phyloP scores from a whole-genome alignment of 441 rosid species.

The Adansonia gregorii region DNA sequence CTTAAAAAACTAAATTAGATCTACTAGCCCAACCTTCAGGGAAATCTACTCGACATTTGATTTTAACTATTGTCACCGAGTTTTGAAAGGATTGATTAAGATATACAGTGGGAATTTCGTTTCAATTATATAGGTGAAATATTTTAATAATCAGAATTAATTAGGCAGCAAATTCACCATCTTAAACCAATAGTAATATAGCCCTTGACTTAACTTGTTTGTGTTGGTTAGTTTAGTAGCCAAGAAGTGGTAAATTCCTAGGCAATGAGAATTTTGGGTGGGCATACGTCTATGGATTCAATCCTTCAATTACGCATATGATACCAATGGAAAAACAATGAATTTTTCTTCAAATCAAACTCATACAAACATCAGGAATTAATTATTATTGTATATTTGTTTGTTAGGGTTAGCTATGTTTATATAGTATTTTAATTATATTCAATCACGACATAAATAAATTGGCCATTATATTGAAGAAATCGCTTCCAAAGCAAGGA shows the following conservation, averaged over 20 bases:
- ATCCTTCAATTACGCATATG: slow-evolving; percentile 6
- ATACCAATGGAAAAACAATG: not conserved
- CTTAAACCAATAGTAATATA: not conserved
- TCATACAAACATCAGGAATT: slow-evolving; percentile 5
- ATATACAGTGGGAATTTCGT: too few species aligned
- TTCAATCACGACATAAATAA: not conserved
- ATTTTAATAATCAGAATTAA: not conserved
- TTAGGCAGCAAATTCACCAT: not conserved
- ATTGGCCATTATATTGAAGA: slow-evolving; percentile 17
- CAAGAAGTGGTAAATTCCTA: not conserved
- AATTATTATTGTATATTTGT: not conserved
- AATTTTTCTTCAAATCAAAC: slow-evolving; percentile 13
- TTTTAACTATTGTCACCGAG: not conserved
- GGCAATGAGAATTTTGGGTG: slow-evolving; percentile 23
- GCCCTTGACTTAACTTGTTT: not conserved
- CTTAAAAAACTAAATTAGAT: too few species aligned
- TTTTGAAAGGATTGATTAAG: too few species aligned
- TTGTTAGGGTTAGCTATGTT: not conserved
- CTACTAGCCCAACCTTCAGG: too few species aligned
- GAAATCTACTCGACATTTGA: not conserved
- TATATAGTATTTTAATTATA: not conserved
- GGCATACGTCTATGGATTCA: slow-evolving; percentile 9
- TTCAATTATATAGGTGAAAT: not conserved
- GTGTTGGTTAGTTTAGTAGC: not conserved
- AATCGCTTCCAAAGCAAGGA: slow-evolving; percentile 29